A percentile compares a stretch with the other conserved stretches of the same genome.
Evolutionary conservation across 805 yeast species (phyloP).

Genomic region (Wickerhamiella cacticola): DNA sequence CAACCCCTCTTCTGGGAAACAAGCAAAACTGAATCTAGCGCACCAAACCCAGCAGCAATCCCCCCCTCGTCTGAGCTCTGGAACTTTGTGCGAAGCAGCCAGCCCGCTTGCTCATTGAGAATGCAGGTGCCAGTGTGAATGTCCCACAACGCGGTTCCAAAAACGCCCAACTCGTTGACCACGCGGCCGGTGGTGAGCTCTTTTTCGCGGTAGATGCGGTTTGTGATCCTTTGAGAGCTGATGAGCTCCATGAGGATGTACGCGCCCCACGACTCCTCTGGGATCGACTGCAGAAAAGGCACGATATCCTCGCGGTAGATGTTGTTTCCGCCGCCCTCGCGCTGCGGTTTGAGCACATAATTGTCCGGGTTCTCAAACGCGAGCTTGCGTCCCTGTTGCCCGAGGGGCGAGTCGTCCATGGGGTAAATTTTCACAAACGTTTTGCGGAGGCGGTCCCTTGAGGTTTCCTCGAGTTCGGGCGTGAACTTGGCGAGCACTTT

Average conservation of each 20-base stretch:
- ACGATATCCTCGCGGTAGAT: slow-evolving; percentile 83
- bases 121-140: slow-evolving; percentile 44
- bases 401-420: slow-evolving; percentile 54
- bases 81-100: slow-evolving; percentile 78
- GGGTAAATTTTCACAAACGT: slow-evolving; percentile 88
- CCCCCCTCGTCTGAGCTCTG: slow-evolving; percentile 92
- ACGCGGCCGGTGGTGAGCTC: slow-evolving; percentile 57
- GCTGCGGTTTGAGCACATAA: slow-evolving; percentile 87
- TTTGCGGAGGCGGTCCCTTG: slow-evolving; percentile 28
- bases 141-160: slow-evolving; percentile 72
- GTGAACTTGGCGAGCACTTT: slow-evolving; percentile 39
- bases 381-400: slow-evolving; percentile 47
- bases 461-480: slow-evolving; percentile 24
- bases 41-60: slow-evolving; percentile 97
- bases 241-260: slow-evolving; percentile 92
- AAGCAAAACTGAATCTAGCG: slow-evolving; percentile 52
- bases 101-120: slow-evolving; percentile 63
- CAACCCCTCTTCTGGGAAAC: slow-evolving; percentile 4
- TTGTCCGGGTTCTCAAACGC: slow-evolving; percentile 57
- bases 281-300: slow-evolving; percentile 44
- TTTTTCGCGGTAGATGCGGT: slow-evolving; percentile 59
- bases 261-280: slow-evolving; percentile 71
- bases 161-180: slow-evolving; percentile 82
- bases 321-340: slow-evolving; percentile 99
- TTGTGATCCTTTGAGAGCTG: slow-evolving; percentile 55